Evolutionary conservation across 2,329 filamentous ascomycete genomes (phyloP).

Genomic region (Corniculantispora saksenae): DNA sequence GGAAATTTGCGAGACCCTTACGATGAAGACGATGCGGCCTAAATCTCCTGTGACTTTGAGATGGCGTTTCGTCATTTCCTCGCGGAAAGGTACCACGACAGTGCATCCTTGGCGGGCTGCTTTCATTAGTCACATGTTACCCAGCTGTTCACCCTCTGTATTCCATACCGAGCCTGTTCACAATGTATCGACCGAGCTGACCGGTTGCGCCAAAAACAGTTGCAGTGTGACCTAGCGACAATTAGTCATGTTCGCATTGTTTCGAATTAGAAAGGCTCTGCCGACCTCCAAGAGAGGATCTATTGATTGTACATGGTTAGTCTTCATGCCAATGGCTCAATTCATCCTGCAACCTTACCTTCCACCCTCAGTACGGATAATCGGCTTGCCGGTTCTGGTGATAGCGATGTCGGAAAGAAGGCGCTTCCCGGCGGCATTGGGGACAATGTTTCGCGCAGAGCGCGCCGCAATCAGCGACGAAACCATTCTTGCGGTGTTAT

Average conservation of each 20-base stretch:
- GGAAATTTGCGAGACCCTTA: slow-evolving; percentile 41
- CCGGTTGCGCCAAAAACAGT: slow-evolving; percentile 98
- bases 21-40: slow-evolving; percentile 83
- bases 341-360: slow-evolving; percentile 60
- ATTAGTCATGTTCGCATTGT: slow-evolving; percentile 27
- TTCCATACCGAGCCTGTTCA: slow-evolving; percentile 78
- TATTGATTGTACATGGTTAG: slow-evolving; percentile 42
- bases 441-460: slow-evolving; percentile 49
- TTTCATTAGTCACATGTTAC: slow-evolving; percentile 25
- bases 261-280: slow-evolving; percentile 17
- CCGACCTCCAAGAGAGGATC: slow-evolving; percentile 84
- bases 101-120: slow-evolving; percentile 89
- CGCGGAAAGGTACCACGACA: slow-evolving; percentile 88
- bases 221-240: slow-evolving; percentile 76
- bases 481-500: slow-evolving; percentile 49
- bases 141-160: background rate
- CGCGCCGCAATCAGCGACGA: slow-evolving; percentile 58
- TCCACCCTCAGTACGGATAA: slow-evolving; percentile 85
- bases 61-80: slow-evolving; percentile 98
- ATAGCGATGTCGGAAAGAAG: slow-evolving; percentile 82
- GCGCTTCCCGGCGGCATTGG: slow-evolving; percentile 52
- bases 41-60: slow-evolving; percentile 95
- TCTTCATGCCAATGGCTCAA: slow-evolving; percentile 30
- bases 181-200: slow-evolving; percentile 93
- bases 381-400: slow-evolving; percentile 93